A percentile compares a stretch with the other conserved stretches of the same genome.
Conservation (phyloP, 2,329 filamentous ascomycete species). For the Amesomyces nigricolor region DNA sequence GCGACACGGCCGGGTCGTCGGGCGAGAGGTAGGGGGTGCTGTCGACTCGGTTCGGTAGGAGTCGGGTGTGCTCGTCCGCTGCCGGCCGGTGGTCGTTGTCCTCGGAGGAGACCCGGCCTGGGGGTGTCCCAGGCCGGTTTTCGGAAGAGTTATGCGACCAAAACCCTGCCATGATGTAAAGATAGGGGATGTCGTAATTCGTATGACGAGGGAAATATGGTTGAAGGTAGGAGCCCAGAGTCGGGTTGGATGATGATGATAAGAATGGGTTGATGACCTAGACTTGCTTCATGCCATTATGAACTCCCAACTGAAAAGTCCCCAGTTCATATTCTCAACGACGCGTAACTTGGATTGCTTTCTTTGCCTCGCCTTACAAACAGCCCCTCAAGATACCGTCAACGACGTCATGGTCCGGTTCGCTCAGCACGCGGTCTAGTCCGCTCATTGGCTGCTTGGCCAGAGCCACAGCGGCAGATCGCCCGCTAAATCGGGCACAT, state of each 20-base stretch:
- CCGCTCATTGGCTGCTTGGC: background rate
- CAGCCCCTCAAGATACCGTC: conserved; percentile 6
- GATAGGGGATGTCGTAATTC: no score
- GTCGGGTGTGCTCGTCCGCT: conserved; percentile 53
- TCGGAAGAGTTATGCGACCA: conserved; percentile 8
- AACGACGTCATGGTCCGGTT: conserved; percentile 19
- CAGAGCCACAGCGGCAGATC: conserved; percentile 16
- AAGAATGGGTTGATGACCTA: no score
- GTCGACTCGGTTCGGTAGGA: conserved; percentile 64
- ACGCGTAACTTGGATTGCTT: background rate
- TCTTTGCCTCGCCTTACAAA: background rate
- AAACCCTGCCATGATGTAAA: conserved; percentile 2
- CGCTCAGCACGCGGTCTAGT: conserved; percentile 8
- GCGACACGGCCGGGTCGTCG: conserved; percentile 79
- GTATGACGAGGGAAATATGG: no score
- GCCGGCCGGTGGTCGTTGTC: conserved; percentile 27
- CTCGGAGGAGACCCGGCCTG: conserved; percentile 13
- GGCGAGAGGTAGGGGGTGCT: conserved; percentile 60
- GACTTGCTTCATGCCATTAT: no score
- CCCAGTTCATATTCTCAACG: background rate
- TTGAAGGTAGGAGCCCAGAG: no score
- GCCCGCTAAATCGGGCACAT: conserved; percentile 16
- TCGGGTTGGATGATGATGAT: no score
- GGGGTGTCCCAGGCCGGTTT: background rate
- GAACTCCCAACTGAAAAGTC: no score